Evolutionary conservation across 148 eudicot genomes (phyloP).

Genomic region (Vaccinium myrtillus): DNA sequence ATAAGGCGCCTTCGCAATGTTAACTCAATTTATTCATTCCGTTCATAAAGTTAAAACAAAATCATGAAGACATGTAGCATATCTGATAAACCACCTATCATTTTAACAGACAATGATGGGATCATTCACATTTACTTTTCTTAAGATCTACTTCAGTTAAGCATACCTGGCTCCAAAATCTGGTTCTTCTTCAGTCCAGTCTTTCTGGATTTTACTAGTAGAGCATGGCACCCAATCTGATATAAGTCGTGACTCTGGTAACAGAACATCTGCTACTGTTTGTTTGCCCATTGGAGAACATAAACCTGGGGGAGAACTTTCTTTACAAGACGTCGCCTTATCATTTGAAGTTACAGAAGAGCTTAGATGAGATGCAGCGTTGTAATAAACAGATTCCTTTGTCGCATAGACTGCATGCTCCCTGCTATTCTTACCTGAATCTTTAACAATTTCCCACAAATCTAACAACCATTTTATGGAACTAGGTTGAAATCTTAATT

Average conservation of each 20-base stretch:
- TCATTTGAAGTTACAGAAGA: conserved; percentile 32
- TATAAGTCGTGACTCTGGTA: conserved; percentile 73
- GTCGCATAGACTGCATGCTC: conserved; percentile 21
- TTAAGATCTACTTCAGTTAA: neutral
- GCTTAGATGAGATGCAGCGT: conserved; percentile 29
- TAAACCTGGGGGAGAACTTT: conserved; percentile 24
- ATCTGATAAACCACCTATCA: neutral
- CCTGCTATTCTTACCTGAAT: conserved; percentile 29
- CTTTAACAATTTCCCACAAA: conserved; percentile 51
- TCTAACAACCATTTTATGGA: conserved; percentile 54
- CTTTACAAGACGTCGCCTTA: conserved; percentile 29
- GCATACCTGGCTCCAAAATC: conserved; percentile 87
- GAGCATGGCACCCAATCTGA: conserved; percentile 78
- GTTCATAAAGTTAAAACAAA: neutral
- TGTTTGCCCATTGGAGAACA: conserved; percentile 34
- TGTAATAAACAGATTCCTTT: conserved; percentile 28
- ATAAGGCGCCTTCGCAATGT: neutral
- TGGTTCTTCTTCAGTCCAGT: conserved; percentile 49
- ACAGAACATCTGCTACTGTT: conserved; percentile 34
- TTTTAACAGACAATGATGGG: neutral
- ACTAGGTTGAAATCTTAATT: conserved; percentile 60
- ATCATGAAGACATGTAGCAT: neutral
- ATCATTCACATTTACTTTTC: neutral
- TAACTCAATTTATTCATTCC: neutral
- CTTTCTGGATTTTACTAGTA: conserved; percentile 33